phyloP scores from a whole-genome alignment of 1,284 basidiomycete genomes.

The Pisolithus thermaeus region DNA sequence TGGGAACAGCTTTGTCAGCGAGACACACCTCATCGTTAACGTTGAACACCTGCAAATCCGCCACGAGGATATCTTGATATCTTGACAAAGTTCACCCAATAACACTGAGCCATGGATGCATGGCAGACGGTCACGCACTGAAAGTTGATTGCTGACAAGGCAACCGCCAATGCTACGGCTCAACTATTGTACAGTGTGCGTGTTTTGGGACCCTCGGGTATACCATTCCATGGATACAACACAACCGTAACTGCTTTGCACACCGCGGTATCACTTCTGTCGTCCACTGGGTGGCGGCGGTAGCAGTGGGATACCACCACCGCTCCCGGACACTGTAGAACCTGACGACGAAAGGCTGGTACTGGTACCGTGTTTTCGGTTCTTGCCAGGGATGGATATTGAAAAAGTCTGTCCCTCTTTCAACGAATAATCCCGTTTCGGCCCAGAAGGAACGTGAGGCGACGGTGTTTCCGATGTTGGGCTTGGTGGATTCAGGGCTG shows the following conservation, averaged over 20 bases:
- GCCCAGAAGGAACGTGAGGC: conserved; percentile 64
- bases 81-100: too few relatives aligned
- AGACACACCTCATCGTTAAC: too few relatives aligned
- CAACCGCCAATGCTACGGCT: too few relatives aligned
- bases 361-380: conserved; percentile 28
- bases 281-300: conserved; percentile 64
- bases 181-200: not conserved
- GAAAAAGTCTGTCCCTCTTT: conserved; percentile 97
- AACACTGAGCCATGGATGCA: too few relatives aligned
- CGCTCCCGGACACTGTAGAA: conserved; percentile 18
- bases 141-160: too few relatives aligned
- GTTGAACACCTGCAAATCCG: too few relatives aligned
- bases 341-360: conserved; percentile 32
- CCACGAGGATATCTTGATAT: too few relatives aligned
- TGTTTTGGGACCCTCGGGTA: not conserved
- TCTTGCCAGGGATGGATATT: conserved; percentile 80
- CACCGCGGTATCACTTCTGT: conserved; percentile 20
- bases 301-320: conserved; percentile 54
- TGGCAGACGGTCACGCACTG: too few relatives aligned
- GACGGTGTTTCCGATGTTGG: conserved; percentile 39
- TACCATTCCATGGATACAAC: not conserved
- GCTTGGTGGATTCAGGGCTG: conserved; percentile 50
- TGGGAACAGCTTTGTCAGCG: too few relatives aligned
- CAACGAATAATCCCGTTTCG: conserved; percentile 91
- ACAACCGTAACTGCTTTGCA: not conserved